Base-by-base conservation (phyloP, 352 stramenopile species). In the Globisporangium sylvaticum region DNA sequence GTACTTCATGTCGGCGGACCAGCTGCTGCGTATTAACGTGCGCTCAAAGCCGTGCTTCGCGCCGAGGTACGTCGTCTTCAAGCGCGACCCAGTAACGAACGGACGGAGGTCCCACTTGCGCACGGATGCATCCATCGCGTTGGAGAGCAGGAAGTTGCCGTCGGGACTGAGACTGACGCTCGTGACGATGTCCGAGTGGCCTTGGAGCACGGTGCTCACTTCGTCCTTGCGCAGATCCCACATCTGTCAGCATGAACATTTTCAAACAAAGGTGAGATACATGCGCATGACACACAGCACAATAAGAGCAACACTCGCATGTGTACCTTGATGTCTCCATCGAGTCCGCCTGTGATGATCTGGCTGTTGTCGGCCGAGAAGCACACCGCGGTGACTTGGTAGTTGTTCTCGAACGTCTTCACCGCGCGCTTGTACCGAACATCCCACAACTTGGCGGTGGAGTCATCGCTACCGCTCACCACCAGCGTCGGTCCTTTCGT, bases 71-170 rank as follows among this genome's bases (percentile, higher is more conserved):
- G 78, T 81, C 34, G 66, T 87, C 58, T 83, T 78, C 50, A 87
- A 75, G 31, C 84, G 83, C 31, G 77, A 73, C 27, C 78, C 77
- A 54, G 71, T 76, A n/a, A 90, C 83, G 59, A 92, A 98, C 12
- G 95, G 92, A 12, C 92, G 86, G 63, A 98, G 81, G 73, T 99
- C 95, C 95, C 95, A 99, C 65, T 89, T 90, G 61, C 85, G 80
- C 50, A 98, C 69, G 0, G 87, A 97, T 25, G 80, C 83, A 80
- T 99, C 96, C 95, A 98, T 98, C 15, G 84, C 90, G 74, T 98
- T 98, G 22, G 89, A 97, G 34, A 99, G 82, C 61, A 98, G 68
- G 65, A 92, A 91, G 63, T 84, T 97, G 52, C 93, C 92, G 74
- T 98, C 91, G 2, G 94, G 94, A 79, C 95, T 98, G 3, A 99